Base-by-base conservation (phyloP, 164 flowering plant genomes). In the Echeveria elegans region DNA sequence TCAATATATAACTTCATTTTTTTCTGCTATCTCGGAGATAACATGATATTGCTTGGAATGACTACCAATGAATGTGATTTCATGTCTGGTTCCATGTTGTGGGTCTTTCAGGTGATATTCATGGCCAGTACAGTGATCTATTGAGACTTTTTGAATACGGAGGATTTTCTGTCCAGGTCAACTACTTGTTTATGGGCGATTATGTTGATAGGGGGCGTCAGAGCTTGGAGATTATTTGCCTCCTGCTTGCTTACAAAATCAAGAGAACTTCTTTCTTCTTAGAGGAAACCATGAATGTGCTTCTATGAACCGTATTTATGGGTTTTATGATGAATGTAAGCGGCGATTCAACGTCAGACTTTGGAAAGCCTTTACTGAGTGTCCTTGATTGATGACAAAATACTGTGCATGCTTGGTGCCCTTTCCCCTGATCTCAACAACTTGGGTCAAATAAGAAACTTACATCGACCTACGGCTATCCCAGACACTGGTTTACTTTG, bases 191-290 rank as follows among this genome's bases (percentile, higher is more conserved):
- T 18, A 9, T 59, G 16, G 63, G 63, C 31, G 63, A 59, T 59
- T 59, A 59, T 23, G 63, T 59, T 23, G 63, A 59, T 59, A 30
- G 63, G 32, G 63, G 63, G 12, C 29, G 32, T 26, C 63, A 59
- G 32, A 59, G 63, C 63, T 30, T 59, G 63, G 63, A 59, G 32
- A 59, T 32, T 26, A 59, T 59, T 1, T 59, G 63, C 63, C 63
- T 59, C 29, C 32, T 59, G 32, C 63, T 59, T 15, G 63, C 63
- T 5, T 59, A 26, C 29, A 59, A 59, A 30, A 59, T 59, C 8
- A 59, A 59, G 63, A 59, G 16, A 59, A 59, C 63, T 53, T 53
- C 28, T 53, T 53, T 26, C 60, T 53, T 53, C 60, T 53, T 53
- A 53, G n/a, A n/a, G n/a, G n/a, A n/a, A n/a, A n/a, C n/a, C n/a